Conservation (phyloP, 345 rosid species). For the Isatis tinctoria region DNA sequence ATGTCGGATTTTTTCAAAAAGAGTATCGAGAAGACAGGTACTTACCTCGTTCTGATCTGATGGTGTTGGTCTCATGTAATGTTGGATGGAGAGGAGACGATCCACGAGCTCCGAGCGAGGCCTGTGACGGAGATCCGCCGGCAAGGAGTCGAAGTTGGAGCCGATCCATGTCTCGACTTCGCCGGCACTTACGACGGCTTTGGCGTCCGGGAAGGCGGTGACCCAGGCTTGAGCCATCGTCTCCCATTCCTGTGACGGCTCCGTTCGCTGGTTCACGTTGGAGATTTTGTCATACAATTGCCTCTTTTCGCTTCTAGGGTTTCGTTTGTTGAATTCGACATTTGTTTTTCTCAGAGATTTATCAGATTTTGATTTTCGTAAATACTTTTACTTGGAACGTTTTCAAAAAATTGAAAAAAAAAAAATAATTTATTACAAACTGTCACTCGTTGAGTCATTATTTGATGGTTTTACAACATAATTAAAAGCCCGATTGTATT, state of each 20-base stretch:
- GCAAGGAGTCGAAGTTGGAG: constrained; percentile 56
- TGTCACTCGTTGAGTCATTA: too few relatives aligned
- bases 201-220: constrained; percentile 77
- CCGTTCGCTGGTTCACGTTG: not conserved
- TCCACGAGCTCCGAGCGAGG: constrained; percentile 72
- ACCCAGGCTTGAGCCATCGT: constrained; percentile 90
- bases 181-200: constrained; percentile 55
- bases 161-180: constrained; percentile 92
- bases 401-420: not conserved
- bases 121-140: constrained; percentile 74
- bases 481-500: not conserved
- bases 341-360: not conserved
- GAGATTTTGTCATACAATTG: not conserved
- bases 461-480: not conserved
- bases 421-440: too few relatives aligned
- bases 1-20: not conserved
- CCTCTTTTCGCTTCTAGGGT: not conserved
- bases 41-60: constrained; percentile 44
- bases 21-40: not conserved
- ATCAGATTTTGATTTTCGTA: not conserved
- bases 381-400: not conserved
- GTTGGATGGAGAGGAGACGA: constrained; percentile 77
- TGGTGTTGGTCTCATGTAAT: constrained; percentile 53
- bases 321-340: not conserved
- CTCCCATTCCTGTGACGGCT: constrained; percentile 83